These are phyloP conservation scores for Globisporangium camurandrum DNA, from an alignment of 352 stramenopile genomes.

Conservation along the genomic window DNA sequence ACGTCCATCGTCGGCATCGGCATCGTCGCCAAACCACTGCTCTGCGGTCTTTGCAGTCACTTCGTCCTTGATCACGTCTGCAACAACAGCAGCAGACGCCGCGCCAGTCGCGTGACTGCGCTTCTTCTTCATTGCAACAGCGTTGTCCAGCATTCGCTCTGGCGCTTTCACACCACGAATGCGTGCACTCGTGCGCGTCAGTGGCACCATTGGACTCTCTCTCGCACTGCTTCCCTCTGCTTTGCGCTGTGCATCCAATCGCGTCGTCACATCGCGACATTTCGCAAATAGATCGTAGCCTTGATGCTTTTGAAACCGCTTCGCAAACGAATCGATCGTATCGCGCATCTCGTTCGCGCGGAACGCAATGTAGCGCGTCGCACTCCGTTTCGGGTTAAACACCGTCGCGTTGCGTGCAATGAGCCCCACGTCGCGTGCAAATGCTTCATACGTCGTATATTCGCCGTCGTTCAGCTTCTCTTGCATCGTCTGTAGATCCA, in stretches of 20 bases:
- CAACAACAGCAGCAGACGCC: too few species aligned
- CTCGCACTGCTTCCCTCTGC: constrained; percentile 11
- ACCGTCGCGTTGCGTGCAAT: constrained; percentile 87
- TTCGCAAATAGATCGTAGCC: constrained; percentile 88
- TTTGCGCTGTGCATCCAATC: constrained; percentile 14
- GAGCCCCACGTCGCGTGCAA: constrained; percentile 82
- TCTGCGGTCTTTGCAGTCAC: not conserved
- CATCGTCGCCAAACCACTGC: constrained; percentile 33
- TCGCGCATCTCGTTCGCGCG: constrained; percentile 84
- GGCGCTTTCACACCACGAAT: constrained; percentile 39
- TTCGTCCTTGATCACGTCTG: not conserved
- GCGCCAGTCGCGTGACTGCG: not conserved
- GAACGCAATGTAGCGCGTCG: constrained; percentile 68
- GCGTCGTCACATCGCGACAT: constrained; percentile 69
- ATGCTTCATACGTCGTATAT: constrained; percentile 86
- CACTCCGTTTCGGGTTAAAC: constrained; percentile 82
- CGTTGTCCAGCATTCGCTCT: constrained; percentile 21
- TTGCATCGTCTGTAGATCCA: constrained; percentile 86
- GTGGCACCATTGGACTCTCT: not conserved
- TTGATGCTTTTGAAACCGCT: constrained; percentile 81
- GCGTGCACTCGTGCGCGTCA: constrained; percentile 6
- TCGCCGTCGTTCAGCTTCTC: constrained; percentile 86
- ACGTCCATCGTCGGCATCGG: constrained; percentile 1
- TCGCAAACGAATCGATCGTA: constrained; percentile 81
- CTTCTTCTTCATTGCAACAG: constrained; percentile 4